Conservation (phyloP, 2,329 filamentous ascomycete genomes). For the Fusarium ramigenum region DNA sequence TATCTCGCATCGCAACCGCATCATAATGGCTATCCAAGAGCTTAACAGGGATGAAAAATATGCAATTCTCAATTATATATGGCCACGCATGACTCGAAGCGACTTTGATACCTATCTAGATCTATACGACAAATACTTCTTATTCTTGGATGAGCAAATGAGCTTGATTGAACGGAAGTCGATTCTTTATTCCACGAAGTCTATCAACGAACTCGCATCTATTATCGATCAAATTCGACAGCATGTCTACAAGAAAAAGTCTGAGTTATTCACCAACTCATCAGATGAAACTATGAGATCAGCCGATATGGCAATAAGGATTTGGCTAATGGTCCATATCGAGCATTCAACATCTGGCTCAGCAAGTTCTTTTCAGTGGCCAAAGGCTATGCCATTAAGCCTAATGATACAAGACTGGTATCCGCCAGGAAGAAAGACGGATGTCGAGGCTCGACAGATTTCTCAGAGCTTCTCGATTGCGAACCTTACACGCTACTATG, state of each 20-base stretch:
- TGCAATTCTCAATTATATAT: background rate
- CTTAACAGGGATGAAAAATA: background rate
- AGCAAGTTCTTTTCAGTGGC: too few species aligned
- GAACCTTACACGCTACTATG: too few species aligned
- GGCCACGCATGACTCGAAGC: background rate
- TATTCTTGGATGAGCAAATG: background rate
- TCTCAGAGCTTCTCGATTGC: too few species aligned
- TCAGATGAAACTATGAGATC: background rate
- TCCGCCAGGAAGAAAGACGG: too few species aligned
- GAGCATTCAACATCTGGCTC: too few species aligned
- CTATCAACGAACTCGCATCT: background rate
- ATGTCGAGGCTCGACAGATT: too few species aligned
- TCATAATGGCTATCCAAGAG: background rate
- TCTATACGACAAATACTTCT: background rate
- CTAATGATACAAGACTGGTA: too few species aligned
- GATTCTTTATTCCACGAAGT: background rate
- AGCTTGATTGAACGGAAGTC: background rate
- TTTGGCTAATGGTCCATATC: too few species aligned
- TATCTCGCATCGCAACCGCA: too few species aligned
- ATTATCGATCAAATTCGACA: background rate
- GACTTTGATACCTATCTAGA: background rate
- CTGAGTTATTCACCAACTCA: background rate
- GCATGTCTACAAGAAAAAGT: background rate
- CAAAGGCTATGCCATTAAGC: too few species aligned
- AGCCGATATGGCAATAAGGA: too few species aligned